A percentile compares a stretch with the other conserved stretches of the same genome.
These are phyloP conservation scores for Cryptococcus wingfieldii DNA, from an alignment of 1,284 basidiomycete species.

Conservation along the genomic window DNA sequence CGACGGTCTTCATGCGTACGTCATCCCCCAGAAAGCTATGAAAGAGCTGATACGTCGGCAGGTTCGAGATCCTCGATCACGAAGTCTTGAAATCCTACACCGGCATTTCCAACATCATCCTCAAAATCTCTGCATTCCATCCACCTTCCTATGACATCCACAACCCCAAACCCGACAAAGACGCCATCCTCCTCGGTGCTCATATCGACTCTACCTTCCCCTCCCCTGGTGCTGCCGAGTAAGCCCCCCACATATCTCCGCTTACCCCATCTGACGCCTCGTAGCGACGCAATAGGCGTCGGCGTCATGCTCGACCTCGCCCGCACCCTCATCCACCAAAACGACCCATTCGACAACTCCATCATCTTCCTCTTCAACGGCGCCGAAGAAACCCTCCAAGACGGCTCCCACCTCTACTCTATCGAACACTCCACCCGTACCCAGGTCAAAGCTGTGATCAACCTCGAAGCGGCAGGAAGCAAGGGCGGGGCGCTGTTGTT, in stretches of 20 bases:
- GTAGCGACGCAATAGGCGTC: slow-evolving; percentile 70
- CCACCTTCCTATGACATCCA: slow-evolving; percentile 55
- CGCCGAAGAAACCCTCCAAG: slow-evolving; percentile 62
- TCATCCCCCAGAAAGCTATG: slow-evolving; percentile 7
- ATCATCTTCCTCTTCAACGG: slow-evolving; percentile 60
- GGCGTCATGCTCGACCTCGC: slow-evolving; percentile 90
- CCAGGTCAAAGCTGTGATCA: slow-evolving; percentile 80
- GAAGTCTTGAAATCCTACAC: slow-evolving; percentile 89
- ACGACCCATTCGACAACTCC: slow-evolving; percentile 70
- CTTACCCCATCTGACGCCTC: slow-evolving; percentile 5
- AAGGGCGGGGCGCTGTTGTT: slow-evolving; percentile 87
- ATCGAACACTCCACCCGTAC: slow-evolving; percentile 73
- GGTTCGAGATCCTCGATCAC: slow-evolving; percentile 79
- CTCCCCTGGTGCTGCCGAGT: slow-evolving; percentile 76
- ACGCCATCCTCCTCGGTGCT: slow-evolving; percentile 81
- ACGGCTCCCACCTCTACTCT: slow-evolving; percentile 87
- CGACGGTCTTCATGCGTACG: slow-evolving; percentile 75
- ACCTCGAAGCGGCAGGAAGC: slow-evolving; percentile 89
- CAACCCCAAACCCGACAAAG: slow-evolving; percentile 60
- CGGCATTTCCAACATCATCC: slow-evolving; percentile 79
- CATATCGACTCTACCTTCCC: slow-evolving; percentile 71
- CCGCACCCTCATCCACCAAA: slow-evolving; percentile 68
- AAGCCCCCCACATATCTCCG: slow-evolving; percentile 4
- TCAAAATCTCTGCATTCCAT: slow-evolving; percentile 64
- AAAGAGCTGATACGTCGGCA: slow-evolving; percentile 34